Evolutionary conservation across 257 asterid genomes (phyloP), one percentile per base, ranked within the genome.

Genomic region (Haberlea rhodopensis): DNA sequence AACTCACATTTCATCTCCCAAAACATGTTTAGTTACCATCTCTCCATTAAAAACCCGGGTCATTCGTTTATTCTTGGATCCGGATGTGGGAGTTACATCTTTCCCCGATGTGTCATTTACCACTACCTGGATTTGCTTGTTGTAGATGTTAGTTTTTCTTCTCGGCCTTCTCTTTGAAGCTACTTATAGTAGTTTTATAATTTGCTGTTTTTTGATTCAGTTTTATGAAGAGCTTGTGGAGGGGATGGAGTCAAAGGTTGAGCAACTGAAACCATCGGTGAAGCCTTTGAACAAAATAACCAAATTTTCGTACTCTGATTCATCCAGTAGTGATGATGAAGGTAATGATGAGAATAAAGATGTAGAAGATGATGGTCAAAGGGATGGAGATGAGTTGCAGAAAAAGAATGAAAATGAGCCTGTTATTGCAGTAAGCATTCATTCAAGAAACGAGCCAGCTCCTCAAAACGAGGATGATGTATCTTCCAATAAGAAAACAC

Each of bases 161-260:
- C 49, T 43, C 49, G 20, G 5, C 49, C 26, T 40, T 32, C 16
- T 49, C 57, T 29, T 62, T 65, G 75, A 52, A 37, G 63, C 62
- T 56, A 16, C 4, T 19, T n/a, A 29, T 3, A 21, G 27, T 66
- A 31, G 34, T 49, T 61, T 40, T 40, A 45, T 34, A 40, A 64
- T 31, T 48, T 31, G 61, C 69, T 67, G 24, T 57, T 24, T 45
- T 16, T 57, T 62, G 18, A 7, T 60, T 62, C 85, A 94, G 99
- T 94, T 80, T 75, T 86, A 60, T 46, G 99, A 94, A 62, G 99
- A 94, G 72, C 85, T 90, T 65, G 56, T 87, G 66, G 86, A 84
- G 55, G 96, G 94, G 27, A 68, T 62, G 56, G 82, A 71, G 58
- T 60, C 80, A 19, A 77, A 25, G 56, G 62, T 55, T 48, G 77